Evolutionary conservation across 2,329 filamentous ascomycete species (phyloP).

Genomic region (Pyrenochaeta sp.): DNA sequence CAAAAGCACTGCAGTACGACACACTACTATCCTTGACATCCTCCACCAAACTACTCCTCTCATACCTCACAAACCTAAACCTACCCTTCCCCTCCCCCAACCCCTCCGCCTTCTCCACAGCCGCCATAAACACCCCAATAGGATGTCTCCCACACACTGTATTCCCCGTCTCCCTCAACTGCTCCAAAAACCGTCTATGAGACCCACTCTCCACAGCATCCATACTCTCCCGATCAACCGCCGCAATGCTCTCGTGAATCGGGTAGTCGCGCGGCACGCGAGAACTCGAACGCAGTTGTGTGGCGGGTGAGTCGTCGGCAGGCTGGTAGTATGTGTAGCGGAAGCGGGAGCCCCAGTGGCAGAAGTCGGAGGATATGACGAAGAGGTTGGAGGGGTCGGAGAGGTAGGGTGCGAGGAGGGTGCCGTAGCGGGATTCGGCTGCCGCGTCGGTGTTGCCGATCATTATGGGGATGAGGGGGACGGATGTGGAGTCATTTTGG

Average conservation of each 20-base stretch:
- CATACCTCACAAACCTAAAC: conserved; percentile 86
- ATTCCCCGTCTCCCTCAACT: conserved; percentile 77
- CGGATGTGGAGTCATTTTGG: conserved; percentile 63
- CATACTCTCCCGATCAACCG: conserved; percentile 83
- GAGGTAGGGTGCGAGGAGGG: conserved; percentile 79
- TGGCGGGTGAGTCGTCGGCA: conserved; percentile 50
- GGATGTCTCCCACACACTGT: conserved; percentile 96
- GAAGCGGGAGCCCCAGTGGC: conserved; percentile 91
- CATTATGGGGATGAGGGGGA: conserved; percentile 83
- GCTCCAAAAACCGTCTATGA: conserved; percentile 74
- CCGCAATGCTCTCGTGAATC: conserved; percentile 86
- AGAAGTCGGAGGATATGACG: conserved; percentile 93
- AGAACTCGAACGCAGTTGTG: conserved; percentile 48
- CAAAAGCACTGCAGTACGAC: conserved; percentile 94
- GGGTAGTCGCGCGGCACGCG: conserved; percentile 57
- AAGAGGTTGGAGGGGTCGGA: conserved; percentile 79
- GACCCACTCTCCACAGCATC: conserved; percentile 80
- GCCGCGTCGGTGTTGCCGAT: conserved; percentile 75
- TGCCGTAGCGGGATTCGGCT: conserved; percentile 74
- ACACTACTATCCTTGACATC: conserved; percentile 80
- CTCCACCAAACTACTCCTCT: conserved; percentile 80
- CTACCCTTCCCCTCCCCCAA: conserved; percentile 62
- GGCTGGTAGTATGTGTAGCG: conserved; percentile 81
- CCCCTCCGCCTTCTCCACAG: conserved; percentile 68
- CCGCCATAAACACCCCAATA: conserved; percentile 92